Evolutionary conservation across 345 rosid species (phyloP).

Genomic region (Turnera subulata): DNA sequence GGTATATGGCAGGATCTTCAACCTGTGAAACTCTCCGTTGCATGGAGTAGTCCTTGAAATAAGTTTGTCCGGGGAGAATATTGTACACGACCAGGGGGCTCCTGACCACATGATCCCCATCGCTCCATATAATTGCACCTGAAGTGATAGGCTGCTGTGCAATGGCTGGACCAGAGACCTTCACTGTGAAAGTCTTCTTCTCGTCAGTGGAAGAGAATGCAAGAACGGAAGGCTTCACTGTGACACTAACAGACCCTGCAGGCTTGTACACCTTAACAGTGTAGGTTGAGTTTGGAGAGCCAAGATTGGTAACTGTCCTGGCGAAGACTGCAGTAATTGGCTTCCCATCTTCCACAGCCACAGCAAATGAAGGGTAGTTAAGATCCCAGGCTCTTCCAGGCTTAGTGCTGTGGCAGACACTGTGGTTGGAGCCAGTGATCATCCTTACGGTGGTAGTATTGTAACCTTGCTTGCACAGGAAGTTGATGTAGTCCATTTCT

Average conservation of each 20-base stretch:
- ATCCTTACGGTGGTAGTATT: constrained; percentile 21
- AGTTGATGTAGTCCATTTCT: constrained; percentile 31
- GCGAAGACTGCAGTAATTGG: constrained; percentile 13
- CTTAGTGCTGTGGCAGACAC: no score
- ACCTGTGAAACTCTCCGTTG: constrained; percentile 6
- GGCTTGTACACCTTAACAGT: neutral
- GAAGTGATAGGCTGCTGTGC: constrained; percentile 29
- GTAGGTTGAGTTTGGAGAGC: constrained; percentile 34
- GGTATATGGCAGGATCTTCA: constrained; percentile 21
- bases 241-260: constrained; percentile 15
- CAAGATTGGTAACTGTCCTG: constrained; percentile 50
- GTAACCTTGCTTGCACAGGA: constrained; percentile 47
- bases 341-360: constrained; percentile 25
- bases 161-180: constrained; percentile 20
- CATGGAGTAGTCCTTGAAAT: neutral
- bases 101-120: constrained; percentile 30
- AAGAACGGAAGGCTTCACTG: constrained; percentile 25
- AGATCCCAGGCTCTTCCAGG: no score
- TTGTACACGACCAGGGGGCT: constrained; percentile 33
- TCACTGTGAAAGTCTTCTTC: constrained; percentile 26
- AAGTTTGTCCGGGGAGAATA: constrained; percentile 13
- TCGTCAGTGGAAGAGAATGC: constrained; percentile 29
- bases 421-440: neutral
- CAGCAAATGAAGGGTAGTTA: neutral
- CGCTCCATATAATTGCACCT: constrained; percentile 32